Percentiles rank a stretch among this genome's conserved stretches.
These are phyloP conservation scores for Pseudocercospora musae DNA, from an alignment of 2,329 filamentous ascomycete genomes.

Conservation along the genomic window DNA sequence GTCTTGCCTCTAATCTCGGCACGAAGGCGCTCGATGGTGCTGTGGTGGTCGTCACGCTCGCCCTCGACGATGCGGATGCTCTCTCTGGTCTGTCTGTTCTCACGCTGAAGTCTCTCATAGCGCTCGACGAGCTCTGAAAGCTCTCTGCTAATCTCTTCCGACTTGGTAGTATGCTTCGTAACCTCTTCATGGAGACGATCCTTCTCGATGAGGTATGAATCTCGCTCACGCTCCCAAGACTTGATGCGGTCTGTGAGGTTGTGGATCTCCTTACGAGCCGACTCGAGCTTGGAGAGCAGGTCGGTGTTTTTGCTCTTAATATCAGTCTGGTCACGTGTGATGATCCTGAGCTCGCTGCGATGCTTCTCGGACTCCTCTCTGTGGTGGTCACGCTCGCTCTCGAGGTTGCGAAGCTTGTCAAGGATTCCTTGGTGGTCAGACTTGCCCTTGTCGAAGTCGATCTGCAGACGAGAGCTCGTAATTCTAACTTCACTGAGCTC, in stretches of 20 bases:
- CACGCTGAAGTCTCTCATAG: constrained; percentile 26
- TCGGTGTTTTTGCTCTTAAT: constrained; percentile 27
- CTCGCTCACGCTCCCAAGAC: constrained; percentile 28
- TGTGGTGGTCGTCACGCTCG: constrained; percentile 32
- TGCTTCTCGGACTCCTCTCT: constrained; percentile 29
- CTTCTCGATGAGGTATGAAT: constrained; percentile 29
- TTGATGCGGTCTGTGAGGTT: constrained; percentile 28
- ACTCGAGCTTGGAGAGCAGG: constrained; percentile 25
- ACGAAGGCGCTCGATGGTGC: constrained; percentile 29
- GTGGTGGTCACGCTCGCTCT: constrained; percentile 29
- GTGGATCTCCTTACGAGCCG: constrained; percentile 27
- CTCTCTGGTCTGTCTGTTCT: constrained; percentile 28
- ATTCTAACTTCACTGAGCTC: constrained; percentile 28
- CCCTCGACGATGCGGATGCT: constrained; percentile 27
- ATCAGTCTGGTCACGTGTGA: constrained; percentile 32
- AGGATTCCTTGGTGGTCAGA: constrained; percentile 26
- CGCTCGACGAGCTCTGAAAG: constrained; percentile 26
- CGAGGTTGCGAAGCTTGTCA: constrained; percentile 21
- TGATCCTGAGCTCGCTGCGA: constrained; percentile 26
- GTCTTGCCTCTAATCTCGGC: constrained; percentile 29
- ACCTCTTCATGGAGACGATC: constrained; percentile 31
- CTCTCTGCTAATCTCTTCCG: constrained; percentile 27
- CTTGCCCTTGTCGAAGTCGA: constrained; percentile 28
- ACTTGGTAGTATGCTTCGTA: constrained; percentile 24
- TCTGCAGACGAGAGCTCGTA: constrained; percentile 21